These are phyloP conservation scores for Balamuthia mandrillaris DNA, from an alignment of 208 protist species.

Conservation along the genomic window DNA sequence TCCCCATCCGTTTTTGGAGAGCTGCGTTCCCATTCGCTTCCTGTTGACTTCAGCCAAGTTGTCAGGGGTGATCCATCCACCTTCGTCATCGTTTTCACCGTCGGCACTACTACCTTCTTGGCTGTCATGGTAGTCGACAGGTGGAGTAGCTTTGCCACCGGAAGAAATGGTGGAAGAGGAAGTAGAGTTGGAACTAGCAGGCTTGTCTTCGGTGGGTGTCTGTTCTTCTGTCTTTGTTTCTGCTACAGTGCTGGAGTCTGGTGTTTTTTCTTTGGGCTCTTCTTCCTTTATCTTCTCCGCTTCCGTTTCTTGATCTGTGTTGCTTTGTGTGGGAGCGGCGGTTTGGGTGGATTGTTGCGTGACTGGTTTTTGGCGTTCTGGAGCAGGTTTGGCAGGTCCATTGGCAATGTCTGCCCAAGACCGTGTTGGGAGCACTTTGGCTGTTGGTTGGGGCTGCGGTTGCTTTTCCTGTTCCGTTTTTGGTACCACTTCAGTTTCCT, in stretches of 20 bases:
- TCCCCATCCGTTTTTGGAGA: background rate
- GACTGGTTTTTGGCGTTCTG: background rate
- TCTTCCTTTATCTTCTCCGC: background rate
- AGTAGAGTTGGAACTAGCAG: too few relatives aligned
- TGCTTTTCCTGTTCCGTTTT: background rate
- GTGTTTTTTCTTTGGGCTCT: background rate
- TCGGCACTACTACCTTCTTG: background rate
- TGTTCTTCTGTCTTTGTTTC: background rate
- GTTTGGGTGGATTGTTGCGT: background rate
- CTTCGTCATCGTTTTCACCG: constrained; percentile 16
- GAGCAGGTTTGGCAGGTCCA: too few relatives aligned
- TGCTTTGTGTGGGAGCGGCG: background rate
- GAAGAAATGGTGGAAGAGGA: too few relatives aligned
- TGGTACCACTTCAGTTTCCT: background rate
- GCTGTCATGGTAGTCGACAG: background rate
- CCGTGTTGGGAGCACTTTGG: background rate
- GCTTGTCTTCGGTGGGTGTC: background rate
- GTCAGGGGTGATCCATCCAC: constrained; percentile 50
- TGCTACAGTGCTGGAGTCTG: background rate
- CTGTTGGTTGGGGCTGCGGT: background rate
- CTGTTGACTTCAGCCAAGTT: constrained; percentile 30
- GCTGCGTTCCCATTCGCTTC: background rate
- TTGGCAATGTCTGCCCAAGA: too few relatives aligned
- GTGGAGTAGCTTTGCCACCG: background rate
- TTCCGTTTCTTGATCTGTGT: background rate